Evolutionary conservation across 495 filamentous ascomycete species (phyloP).

Genomic region (Aspergillus baeticus): DNA sequence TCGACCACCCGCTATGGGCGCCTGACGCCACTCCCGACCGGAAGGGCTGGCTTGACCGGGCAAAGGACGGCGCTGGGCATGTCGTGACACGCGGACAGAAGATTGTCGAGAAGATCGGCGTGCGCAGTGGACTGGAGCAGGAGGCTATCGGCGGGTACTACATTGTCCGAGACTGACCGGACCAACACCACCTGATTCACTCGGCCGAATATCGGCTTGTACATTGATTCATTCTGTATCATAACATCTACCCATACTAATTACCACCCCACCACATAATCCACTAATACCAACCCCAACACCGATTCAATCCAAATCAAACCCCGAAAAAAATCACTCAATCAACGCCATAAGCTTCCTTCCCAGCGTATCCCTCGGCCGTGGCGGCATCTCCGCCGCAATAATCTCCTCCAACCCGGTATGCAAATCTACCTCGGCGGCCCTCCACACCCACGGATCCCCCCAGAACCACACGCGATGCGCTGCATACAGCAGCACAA

Average conservation of each 20-base stretch:
- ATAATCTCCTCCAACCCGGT: constrained; percentile 54
- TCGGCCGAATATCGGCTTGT: too few relatives aligned
- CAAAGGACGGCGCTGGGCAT: constrained; percentile 37
- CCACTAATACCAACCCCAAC: too few relatives aligned
- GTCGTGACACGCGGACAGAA: constrained; percentile 43
- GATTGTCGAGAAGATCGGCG: constrained; percentile 51
- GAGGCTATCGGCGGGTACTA: constrained; percentile 41
- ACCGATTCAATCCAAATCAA: too few relatives aligned
- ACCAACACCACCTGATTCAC: too few relatives aligned
- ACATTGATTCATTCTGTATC: too few relatives aligned
- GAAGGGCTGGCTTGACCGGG: constrained; percentile 29
- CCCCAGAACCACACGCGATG: constrained; percentile 45
- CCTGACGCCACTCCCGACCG: constrained; percentile 35
- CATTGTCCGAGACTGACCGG: constrained; percentile 26
- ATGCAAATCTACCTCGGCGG: constrained; percentile 55
- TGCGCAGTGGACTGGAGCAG: constrained; percentile 50
- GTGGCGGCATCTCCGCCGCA: constrained; percentile 46
- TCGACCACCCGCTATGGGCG: constrained; percentile 55
- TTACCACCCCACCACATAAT: too few relatives aligned
- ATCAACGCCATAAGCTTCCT: constrained; percentile 29
- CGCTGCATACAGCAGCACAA: constrained; percentile 54
- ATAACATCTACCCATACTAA: too few relatives aligned
- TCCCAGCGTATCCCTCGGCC: constrained; percentile 31
- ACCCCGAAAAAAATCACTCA: constrained; percentile 14
- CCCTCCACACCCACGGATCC: constrained; percentile 53